Base-by-base conservation (phyloP, 106 monocot species). In the Chionographis japonica region DNA sequence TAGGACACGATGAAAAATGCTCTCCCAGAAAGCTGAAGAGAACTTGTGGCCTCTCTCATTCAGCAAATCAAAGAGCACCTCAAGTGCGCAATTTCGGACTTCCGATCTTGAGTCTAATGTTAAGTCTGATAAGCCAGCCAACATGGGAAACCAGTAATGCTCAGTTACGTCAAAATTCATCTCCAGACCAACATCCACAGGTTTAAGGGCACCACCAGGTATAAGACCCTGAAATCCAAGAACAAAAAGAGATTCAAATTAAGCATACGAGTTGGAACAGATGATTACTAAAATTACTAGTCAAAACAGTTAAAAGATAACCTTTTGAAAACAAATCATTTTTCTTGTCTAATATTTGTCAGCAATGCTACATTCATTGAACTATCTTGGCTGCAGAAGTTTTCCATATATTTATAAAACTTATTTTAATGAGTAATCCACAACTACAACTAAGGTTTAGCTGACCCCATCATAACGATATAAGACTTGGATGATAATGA, bases 121-220 rank as follows among this genome's bases (percentile, higher is more conserved):
- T 55, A 98, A 83, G 69, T 98, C 92, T 67, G 98, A 93, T 57
- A 98, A 68, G 12, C 98, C 98, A 59, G 98, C 92, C 58, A 93
- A 76, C 92, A 93, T 98, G 12, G 92, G 92, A 61, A 97, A 97
- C 97, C 97, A 97, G 51, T 97, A 97, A 68, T 92, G 89, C 73
- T 97, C 97, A 68, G 89, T 97, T 39, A 92, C 74, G 77, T 92
- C 87, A 73, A 85, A 75, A 58, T 79, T 85, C 19, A 60, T 52
- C 38, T 93, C 87, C 17, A 70, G 38, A 54, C 50, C 72, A 73
- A 40, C 79, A 83, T 85, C 82, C 37, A 90, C 79, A 19, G 86
- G 93, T 76, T 88, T 93, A 72, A 93, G 66, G 53, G 92, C 89
- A 57, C 89, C 92, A 50, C 89, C 92, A 63, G 97, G 97, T 78